Evolutionary conservation across 257 asterid genomes (phyloP).

Genomic region (Echites panduratus): DNA sequence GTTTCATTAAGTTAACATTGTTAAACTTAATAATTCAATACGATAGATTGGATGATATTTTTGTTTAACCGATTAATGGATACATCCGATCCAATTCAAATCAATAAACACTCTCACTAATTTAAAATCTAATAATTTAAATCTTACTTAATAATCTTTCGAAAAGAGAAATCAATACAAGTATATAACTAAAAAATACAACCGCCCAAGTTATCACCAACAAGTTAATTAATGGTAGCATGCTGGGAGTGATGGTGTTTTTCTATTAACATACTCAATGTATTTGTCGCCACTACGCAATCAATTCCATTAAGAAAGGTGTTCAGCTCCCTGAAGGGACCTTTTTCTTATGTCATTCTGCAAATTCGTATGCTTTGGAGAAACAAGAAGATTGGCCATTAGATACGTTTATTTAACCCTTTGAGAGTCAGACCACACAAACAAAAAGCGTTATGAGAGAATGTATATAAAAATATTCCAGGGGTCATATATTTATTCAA

Average conservation of each 20-base stretch:
- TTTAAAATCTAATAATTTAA: too few species aligned
- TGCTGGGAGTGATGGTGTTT: neutral
- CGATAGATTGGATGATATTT: too few species aligned
- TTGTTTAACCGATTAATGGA: too few species aligned
- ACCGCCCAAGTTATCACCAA: conserved; percentile 10
- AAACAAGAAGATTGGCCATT: neutral
- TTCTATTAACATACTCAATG: neutral
- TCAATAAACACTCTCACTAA: too few species aligned
- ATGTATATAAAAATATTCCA: neutral
- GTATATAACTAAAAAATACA: neutral
- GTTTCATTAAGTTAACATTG: too few species aligned
- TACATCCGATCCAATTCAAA: too few species aligned
- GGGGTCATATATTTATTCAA: conserved; percentile 7
- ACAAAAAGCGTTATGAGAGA: neutral
- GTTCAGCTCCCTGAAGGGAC: conserved; percentile 6
- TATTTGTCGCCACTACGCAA: conserved; percentile 2
- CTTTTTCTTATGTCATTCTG: neutral
- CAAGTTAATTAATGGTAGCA: neutral
- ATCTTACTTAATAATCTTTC: neutral
- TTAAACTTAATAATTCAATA: too few species aligned
- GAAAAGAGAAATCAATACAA: neutral
- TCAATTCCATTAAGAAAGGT: conserved; percentile 10
- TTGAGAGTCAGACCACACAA: neutral
- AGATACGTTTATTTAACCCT: neutral
- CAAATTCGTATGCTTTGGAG: neutral